A percentile compares a stretch with the other conserved stretches of the same genome.
phyloP scores from a whole-genome alignment of 2,329 filamentous ascomycete genomes.

The Geosmithia putterillii region DNA sequence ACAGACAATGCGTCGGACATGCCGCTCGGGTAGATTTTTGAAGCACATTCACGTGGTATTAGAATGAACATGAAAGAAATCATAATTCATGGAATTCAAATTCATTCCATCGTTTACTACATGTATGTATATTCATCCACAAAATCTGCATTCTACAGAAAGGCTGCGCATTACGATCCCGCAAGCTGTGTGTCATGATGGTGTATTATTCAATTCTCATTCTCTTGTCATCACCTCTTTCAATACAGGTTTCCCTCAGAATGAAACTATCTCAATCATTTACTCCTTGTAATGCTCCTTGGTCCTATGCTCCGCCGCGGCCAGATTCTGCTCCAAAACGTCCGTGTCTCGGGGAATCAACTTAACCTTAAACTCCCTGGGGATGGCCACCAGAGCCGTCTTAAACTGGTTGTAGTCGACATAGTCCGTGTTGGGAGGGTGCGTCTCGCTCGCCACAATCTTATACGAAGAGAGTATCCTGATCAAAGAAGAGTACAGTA shows the following conservation, averaged over 20 bases:
- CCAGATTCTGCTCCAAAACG: conserved; percentile 24
- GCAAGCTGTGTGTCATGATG: too few species aligned
- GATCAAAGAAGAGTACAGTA: conserved; percentile 35
- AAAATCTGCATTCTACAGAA: too few species aligned
- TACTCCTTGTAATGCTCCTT: conserved; percentile 32
- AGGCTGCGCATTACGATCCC: too few species aligned
- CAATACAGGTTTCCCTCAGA: background rate
- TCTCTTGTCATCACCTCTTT: background rate
- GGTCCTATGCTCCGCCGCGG: conserved; percentile 28
- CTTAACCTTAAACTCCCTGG: conserved; percentile 43
- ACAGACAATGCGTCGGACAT: too few species aligned
- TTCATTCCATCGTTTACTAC: too few species aligned
- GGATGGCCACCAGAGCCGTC: conserved; percentile 46
- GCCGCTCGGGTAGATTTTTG: too few species aligned
- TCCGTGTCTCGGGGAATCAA: conserved; percentile 36
- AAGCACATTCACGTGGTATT: too few species aligned
- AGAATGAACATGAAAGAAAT: too few species aligned
- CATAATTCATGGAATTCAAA: too few species aligned
- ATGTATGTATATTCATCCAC: too few species aligned
- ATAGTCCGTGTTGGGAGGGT: conserved; percentile 48
- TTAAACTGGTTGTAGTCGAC: conserved; percentile 51
- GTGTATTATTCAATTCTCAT: background rate
- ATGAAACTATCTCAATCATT: background rate
- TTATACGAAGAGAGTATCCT: conserved; percentile 34
- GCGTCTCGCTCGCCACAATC: conserved; percentile 30